Evolutionary conservation across 1,284 basidiomycete species (phyloP), one percentile per base, ranked within the genome.

Genomic region (Ceraceosorus guamensis): DNA sequence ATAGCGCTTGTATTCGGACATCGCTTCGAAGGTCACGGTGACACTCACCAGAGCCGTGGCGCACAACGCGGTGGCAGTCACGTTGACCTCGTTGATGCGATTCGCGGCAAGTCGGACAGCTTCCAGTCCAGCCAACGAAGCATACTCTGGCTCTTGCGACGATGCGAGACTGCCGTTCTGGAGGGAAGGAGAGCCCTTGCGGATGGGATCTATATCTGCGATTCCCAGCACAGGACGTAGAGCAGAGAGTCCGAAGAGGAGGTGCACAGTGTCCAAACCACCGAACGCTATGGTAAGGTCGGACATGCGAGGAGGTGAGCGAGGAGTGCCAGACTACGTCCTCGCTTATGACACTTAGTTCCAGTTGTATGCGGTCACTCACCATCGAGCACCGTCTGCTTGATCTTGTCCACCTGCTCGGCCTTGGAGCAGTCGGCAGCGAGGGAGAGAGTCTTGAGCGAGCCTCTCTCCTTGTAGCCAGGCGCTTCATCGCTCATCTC

Each of bases 211-310:
- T 4, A 84, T 79, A 0, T 85, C 85, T 8, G 88, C 86, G 4
- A 89, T 78, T 13, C 84, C 82, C 68, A 92, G 80, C 14, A 95
- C 77, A 0, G 90, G 87, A 48, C 83, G 83, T 1, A 91, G 81
- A 2, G 89, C 86, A 1, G 88, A 89, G 0, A 91, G 87, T 5
- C 91, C 91, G 6, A 91, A 90, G 53, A 84, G 83, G 53, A 95
- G 83, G 47, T 91, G 80, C 4, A 93, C 73, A 0, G 91, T 95
- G 73, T 95, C 91, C 3, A 93, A 65, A 11, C 89, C 88, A 4
- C 78, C 79, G 87, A 89, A 89, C 57, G 80, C 89, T 91, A 55
- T 2, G 5, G 35, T 48, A 18, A 11, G 39, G 41, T 13, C 32
- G 53, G 18, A 13, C 46, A 3, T 31, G 10, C 10, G 46, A 30